Percentiles rank a stretch among this genome's conserved stretches.
Evolutionary conservation across 768 basidiomycete genomes (phyloP).

Genomic region (Boletus subcaerulescens): DNA sequence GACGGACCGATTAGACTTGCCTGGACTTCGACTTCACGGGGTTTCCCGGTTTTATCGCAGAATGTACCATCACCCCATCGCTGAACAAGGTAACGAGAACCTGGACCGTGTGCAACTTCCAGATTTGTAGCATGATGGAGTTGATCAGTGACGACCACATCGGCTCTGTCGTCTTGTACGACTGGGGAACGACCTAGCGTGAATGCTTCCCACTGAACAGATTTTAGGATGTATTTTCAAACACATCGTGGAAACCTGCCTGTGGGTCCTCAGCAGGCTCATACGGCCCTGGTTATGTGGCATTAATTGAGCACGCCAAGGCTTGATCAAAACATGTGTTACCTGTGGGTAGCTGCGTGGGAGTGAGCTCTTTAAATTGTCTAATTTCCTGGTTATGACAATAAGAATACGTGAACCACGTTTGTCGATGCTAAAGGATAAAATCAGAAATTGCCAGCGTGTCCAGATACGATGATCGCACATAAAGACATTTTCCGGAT

Average conservation of each 20-base stretch:
- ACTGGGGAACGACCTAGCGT: constrained; percentile 70
- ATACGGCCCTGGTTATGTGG: constrained; percentile 52
- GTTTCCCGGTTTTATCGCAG: constrained; percentile 89
- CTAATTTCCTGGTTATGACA: constrained; percentile 94
- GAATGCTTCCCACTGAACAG: constrained; percentile 69
- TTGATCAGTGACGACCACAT: constrained; percentile 64
- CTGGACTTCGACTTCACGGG: constrained; percentile 94
- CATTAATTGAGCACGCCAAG: constrained; percentile 20
- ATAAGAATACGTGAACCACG: constrained; percentile 97
- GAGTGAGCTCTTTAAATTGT: constrained; percentile 86
- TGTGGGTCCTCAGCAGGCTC: constrained; percentile 84
- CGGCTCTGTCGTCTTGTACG: constrained; percentile 55
- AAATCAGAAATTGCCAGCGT: constrained; percentile 30
- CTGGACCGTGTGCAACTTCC: constrained; percentile 72
- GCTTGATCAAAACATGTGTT: constrained; percentile 28
- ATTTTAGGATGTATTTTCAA: constrained; percentile 21
- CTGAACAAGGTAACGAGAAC: constrained; percentile 89
- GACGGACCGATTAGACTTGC: constrained; percentile 40
- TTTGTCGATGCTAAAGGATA: constrained; percentile 66
- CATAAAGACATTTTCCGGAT: constrained; percentile 80
- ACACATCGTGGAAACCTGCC: constrained; percentile 43
- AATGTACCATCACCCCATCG: constrained; percentile 87
- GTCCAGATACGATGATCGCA: constrained; percentile 45
- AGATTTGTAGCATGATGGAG: constrained; percentile 64
- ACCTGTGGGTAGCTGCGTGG: constrained; percentile 67